Evolutionary conservation across 2,329 filamentous ascomycete genomes (phyloP), one percentile per base, ranked within the genome.

Genomic region (Leptoxyphium fumago): DNA sequence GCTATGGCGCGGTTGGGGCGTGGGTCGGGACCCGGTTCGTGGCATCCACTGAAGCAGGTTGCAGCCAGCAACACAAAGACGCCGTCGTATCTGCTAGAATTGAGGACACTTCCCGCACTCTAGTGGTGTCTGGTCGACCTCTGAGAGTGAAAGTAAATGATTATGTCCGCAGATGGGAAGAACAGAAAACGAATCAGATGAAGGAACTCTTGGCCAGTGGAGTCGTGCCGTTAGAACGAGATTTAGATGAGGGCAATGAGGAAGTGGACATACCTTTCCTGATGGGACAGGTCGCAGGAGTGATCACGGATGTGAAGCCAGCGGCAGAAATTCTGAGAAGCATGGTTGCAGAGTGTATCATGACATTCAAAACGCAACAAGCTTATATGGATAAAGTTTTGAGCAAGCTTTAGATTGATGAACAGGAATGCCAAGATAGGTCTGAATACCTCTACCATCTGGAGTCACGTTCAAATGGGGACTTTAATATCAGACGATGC

Each of bases 21-120:
- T 96, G 89, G 89, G 88, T 96, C 1, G 89, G 89, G 26, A 95
- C 89, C 47, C 72, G 89, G 15, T 95, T 95, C 63, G 85, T 95
- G 13, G 88, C 89, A 1, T 78, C 77, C 8, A 72, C 70, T 29
- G 89, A 95, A 67, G 87, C 87, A 1, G 81, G 80, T 13, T 88
- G 85, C 56, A 84, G 80, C 60, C 73, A 81, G 53, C 69, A 79
- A 67, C 88, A 95, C 64, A 95, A 95, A 68, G 70, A 82, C 53
- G 82, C 80, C 28, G 87, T 95, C 0, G 82, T 94, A 2, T 69
- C 66, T n/a, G 89, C 86, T 45, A 73, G 69, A 10, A 88, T 85
- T 55, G 78, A 82, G 36, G 87, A 84, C 53, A 95, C 89, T 1
- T 68, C 85, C 51, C 71, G 86, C 41, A 94, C 89, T 2, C 69